Percentiles rank a stretch among this genome's conserved stretches.
Conservation (phyloP, 1,284 basidiomycete genomes). For the Cutaneotrichosporon dermatis region DNA sequence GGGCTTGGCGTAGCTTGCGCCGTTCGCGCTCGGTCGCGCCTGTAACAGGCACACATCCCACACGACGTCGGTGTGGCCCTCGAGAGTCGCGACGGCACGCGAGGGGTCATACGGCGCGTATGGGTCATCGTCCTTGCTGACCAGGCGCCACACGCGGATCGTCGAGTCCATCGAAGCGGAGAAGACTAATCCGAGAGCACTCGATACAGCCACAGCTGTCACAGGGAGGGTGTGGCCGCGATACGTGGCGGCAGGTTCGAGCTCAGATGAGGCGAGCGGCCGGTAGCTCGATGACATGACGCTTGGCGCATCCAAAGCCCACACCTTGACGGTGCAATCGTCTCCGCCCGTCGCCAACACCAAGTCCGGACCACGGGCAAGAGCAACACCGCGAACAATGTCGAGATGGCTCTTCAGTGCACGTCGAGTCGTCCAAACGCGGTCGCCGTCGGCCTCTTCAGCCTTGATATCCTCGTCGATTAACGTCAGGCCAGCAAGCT, state of each 20-base stretch:
- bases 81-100: conserved; percentile 70
- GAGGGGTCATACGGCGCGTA: conserved; percentile 85
- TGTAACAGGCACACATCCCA: conserved; percentile 75
- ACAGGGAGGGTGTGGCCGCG: conserved; percentile 91
- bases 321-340: conserved; percentile 93
- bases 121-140: conserved; percentile 61
- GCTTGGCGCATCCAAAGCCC: conserved; percentile 52
- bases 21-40: not conserved
- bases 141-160: conserved; percentile 84
- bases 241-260: conserved; percentile 84
- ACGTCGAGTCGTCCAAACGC: conserved; percentile 76
- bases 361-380: conserved; percentile 71
- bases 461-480: conserved; percentile 59
- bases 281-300: conserved; percentile 27
- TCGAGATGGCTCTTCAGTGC: conserved; percentile 86
- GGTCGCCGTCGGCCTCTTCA: conserved; percentile 50
- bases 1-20: conserved; percentile 7
- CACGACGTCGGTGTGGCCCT: conserved; percentile 89
- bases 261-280: conserved; percentile 55
- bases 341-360: conserved; percentile 86
- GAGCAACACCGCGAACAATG: conserved; percentile 80
- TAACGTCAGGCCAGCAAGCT: conserved; percentile 33
- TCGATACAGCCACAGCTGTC: conserved; percentile 77
- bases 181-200: conserved; percentile 70
- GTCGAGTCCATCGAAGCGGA: conserved; percentile 88